Conservation (phyloP, 306 rosid genomes). For the Glycine tomentella region DNA sequence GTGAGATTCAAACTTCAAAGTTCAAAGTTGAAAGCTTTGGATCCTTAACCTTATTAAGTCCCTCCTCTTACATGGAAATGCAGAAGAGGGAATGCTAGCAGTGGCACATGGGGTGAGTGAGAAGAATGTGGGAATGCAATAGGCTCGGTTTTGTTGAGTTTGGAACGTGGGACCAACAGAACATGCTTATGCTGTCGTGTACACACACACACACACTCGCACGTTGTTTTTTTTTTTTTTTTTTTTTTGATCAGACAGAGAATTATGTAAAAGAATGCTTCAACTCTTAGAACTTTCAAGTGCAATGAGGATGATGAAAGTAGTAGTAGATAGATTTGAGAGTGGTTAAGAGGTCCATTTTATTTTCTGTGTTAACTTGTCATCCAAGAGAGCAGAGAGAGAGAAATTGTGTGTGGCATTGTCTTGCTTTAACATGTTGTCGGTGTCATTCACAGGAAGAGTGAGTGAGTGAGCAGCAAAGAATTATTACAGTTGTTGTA, state of each 20-base stretch:
- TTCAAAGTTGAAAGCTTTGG: conserved; percentile 38
- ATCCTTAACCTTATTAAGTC: conserved; percentile 14
- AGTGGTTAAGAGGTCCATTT: conserved; percentile 61
- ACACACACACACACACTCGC: neutral
- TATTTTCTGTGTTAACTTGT: conserved; percentile 51
- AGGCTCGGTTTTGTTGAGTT: conserved; percentile 50
- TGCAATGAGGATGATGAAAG: conserved; percentile 3
- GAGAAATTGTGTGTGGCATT: neutral
- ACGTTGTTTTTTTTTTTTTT: neutral
- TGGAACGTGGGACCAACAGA: conserved; percentile 68
- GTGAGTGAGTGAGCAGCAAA: conserved; percentile 55
- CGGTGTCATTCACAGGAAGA: conserved; percentile 57
- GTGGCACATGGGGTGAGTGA: conserved; percentile 66
- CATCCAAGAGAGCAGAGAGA: conserved; percentile 48
- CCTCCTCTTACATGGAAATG: conserved; percentile 48
- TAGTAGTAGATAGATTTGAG: conserved; percentile 12
- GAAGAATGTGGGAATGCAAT: conserved; percentile 32
- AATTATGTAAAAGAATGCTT: conserved; percentile 5
- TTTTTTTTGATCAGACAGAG: conserved; percentile 18
- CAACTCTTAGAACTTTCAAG: neutral
- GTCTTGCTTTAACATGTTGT: conserved; percentile 46
- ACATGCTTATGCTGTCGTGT: conserved; percentile 36
- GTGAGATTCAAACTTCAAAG: conserved; percentile 27
- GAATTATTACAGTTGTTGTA: conserved; percentile 58
- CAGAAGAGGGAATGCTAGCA: conserved; percentile 48